Percentiles rank a stretch among this genome's conserved stretches.
These are phyloP conservation scores for Anastatica hierochuntica DNA, from an alignment of 345 rosid species.

Conservation along the genomic window DNA sequence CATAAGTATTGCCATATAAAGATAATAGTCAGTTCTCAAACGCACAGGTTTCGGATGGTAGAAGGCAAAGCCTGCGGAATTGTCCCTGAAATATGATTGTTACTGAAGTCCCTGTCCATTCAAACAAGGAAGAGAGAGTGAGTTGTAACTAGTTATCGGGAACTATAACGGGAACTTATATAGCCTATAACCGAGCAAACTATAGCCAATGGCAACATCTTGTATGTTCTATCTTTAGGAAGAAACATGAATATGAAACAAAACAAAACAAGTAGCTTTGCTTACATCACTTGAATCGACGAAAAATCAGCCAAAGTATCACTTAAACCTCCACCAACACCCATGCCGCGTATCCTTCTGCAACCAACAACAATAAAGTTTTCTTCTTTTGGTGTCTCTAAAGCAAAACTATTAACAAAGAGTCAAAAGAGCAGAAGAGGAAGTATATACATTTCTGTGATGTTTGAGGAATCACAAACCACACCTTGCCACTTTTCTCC, in stretches of 20 bases:
- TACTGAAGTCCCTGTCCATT: slow-evolving; percentile 68
- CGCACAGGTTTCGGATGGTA: slow-evolving; percentile 60
- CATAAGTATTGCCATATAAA: slow-evolving; percentile 2
- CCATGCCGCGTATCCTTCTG: slow-evolving; percentile 62
- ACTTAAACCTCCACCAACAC: slow-evolving; percentile 55
- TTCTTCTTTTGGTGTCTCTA: neutral
- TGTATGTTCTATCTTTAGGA: neutral
- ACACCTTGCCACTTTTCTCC: slow-evolving; percentile 84
- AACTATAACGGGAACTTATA: too few relatives aligned
- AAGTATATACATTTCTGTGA: slow-evolving; percentile 55
- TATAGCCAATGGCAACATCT: neutral
- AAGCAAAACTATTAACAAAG: slow-evolving; percentile 18
- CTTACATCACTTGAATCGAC: slow-evolving; percentile 71
- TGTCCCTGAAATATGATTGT: slow-evolving; percentile 74
- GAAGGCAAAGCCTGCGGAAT: slow-evolving; percentile 63
- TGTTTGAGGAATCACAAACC: slow-evolving; percentile 60
- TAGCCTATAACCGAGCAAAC: too few relatives aligned
- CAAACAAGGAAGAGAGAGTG: slow-evolving; percentile 8
- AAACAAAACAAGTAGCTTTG: slow-evolving; percentile 2
- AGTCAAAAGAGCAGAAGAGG: neutral
- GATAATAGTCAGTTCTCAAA: slow-evolving; percentile 6
- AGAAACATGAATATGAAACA: neutral
- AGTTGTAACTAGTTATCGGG: neutral
- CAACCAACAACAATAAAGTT: slow-evolving; percentile 17
- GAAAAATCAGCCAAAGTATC: slow-evolving; percentile 41